phyloP scores from a whole-genome alignment of 2,329 filamentous ascomycete genomes.

The Colletotrichum liriopes region DNA sequence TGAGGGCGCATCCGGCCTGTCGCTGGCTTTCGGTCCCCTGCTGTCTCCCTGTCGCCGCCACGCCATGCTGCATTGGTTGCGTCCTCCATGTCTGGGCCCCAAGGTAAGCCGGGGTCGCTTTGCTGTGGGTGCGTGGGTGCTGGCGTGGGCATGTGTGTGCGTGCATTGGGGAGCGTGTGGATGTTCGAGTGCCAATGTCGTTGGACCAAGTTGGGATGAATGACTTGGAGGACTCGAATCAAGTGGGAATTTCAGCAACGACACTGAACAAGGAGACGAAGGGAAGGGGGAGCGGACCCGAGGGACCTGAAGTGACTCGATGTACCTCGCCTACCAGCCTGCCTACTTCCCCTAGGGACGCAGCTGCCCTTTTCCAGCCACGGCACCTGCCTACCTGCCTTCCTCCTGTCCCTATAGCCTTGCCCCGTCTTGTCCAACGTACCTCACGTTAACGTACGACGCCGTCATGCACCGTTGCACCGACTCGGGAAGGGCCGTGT shows the following conservation, averaged over 20 bases:
- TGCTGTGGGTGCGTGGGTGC: constrained; percentile 21
- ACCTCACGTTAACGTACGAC: constrained; percentile 3
- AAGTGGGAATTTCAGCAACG: neutral
- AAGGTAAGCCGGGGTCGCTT: constrained; percentile 15
- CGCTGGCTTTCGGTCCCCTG: constrained; percentile 14
- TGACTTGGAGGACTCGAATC: constrained; percentile 19
- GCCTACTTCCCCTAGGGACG: neutral
- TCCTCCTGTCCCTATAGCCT: neutral
- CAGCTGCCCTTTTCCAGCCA: neutral
- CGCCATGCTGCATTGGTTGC: constrained; percentile 29
- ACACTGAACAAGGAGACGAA: neutral
- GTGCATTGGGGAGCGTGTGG: constrained; percentile 3
- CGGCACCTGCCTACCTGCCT: neutral
- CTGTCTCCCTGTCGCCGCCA: constrained; percentile 23
- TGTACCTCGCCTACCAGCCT: constrained; percentile 1
- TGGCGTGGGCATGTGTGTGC: constrained; percentile 15
- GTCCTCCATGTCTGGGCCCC: constrained; percentile 13
- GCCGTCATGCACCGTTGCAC: constrained; percentile 31
- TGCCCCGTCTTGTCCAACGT: neutral
- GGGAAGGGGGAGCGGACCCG: neutral
- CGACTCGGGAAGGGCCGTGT: constrained; percentile 36
- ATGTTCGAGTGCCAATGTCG: constrained; percentile 5
- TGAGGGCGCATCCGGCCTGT: constrained; percentile 30
- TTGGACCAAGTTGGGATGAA: constrained; percentile 36
- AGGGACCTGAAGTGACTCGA: constrained; percentile 7